Evolutionary conservation across 805 yeast species (phyloP), one percentile per base, ranked within the genome.

Genomic region (Groenewaldozyma salmanticensis): DNA sequence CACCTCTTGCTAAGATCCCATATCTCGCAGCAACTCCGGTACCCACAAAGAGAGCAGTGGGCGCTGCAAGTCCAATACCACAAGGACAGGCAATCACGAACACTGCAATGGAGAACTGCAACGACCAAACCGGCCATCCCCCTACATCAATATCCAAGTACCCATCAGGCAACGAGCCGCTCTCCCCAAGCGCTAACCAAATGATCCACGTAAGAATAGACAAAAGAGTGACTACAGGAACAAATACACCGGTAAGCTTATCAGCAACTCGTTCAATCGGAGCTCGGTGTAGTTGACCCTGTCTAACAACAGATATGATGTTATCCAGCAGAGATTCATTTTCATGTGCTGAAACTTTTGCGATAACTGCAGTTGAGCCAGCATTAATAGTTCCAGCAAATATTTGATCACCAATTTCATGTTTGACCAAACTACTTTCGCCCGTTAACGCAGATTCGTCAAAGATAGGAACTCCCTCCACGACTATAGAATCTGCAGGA

Each of bases 361-460:
- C 81, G 24, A 71, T 54, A 3, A 80, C 63, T 0, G 81, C 59
- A 4, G 61, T 64, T 15, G 70, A 65, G 1, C 90, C 86, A 13
- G 65, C 62, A 52, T 81, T 82, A 4, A 79, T 68, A 0, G 90
- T 80, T 1, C 90, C 92, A 0, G 86, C 76, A 59, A 72, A 81
- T 2, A 81, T 66, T 45, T 76, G 81, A 46, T 80, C 85, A 0
- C 88, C 88, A 0, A 62, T 60, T 0, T 44, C 40, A 49, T 75
- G 81, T 16, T 61, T 61, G 11, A 79, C 77, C 1, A 87, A 83
- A 13, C 64, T 57, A 0, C 64, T 50, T 64, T 90, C 98, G 50
- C 98, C 98, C 2, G 96, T 90, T 21, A 90, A 68, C 3, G 95
- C 79, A 21, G 87, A 74, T 64, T 90, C 97, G 57, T 90, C 95